These are phyloP conservation scores for Starmera stellimalicola DNA, from an alignment of 1,139 yeast genomes.

Conservation along the genomic window DNA sequence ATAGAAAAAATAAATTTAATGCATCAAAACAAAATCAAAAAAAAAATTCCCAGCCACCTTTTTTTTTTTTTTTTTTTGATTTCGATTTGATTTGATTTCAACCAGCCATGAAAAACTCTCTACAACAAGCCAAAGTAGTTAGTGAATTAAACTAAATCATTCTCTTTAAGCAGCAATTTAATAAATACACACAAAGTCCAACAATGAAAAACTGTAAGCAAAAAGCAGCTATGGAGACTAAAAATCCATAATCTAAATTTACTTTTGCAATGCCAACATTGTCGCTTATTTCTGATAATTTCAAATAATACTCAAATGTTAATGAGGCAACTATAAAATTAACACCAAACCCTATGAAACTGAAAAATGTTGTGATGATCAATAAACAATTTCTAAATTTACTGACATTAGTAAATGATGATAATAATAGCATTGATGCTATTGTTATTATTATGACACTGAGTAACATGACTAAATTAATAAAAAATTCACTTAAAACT, in stretches of 20 bases:
- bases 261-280: conserved; percentile 18
- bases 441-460: not conserved
- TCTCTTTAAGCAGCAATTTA: conserved; percentile 12
- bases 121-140: no score
- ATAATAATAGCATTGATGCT: not conserved
- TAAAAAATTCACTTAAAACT: conserved; percentile 7
- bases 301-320: conserved; percentile 14
- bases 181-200: conserved; percentile 9
- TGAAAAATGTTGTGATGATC: conserved; percentile 4
- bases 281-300: conserved; percentile 10
- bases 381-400: conserved; percentile 4
- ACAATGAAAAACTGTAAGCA: conserved; percentile 4
- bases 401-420: not conserved
- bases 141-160: conserved; percentile 2
- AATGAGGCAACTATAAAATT: conserved; percentile 14
- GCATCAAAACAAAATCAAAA: no score
- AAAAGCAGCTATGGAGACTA: conserved; percentile 12
- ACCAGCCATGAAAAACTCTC: no score
- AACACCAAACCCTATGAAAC: conserved; percentile 7
- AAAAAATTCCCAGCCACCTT: no score
- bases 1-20: no score
- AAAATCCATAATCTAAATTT: conserved; percentile 13
- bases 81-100: no score
- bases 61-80: no score
- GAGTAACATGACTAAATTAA: conserved; percentile 3